These are phyloP conservation scores for Toxoplasma gondii DNA, from an alignment of 169 alveolate species.

Conservation along the genomic window DNA sequence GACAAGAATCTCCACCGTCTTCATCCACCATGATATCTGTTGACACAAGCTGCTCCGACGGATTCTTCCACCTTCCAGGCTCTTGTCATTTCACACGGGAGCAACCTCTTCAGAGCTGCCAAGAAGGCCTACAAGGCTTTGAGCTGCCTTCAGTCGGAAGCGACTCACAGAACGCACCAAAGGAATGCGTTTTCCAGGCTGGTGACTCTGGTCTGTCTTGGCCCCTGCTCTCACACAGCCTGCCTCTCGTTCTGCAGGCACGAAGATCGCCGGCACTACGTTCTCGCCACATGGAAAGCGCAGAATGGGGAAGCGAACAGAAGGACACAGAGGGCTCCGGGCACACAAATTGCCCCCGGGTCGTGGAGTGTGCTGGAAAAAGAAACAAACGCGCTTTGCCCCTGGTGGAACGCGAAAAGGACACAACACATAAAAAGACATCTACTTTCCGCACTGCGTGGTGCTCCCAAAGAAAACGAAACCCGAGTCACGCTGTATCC, in stretches of 20 bases:
- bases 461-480: too few relatives aligned
- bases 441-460: too few relatives aligned
- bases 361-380: background rate
- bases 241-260: background rate
- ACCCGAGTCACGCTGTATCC: too few relatives aligned
- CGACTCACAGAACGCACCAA: too few relatives aligned
- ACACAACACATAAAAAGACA: too few relatives aligned
- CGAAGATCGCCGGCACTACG: background rate
- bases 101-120: background rate
- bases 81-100: background rate
- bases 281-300: background rate
- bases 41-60: background rate
- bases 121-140: background rate
- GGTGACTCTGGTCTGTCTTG: too few relatives aligned
- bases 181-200: too few relatives aligned
- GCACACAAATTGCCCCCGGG: background rate
- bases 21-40: background rate
- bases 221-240: too few relatives aligned
- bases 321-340: background rate
- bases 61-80: background rate
- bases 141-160: too few relatives aligned
- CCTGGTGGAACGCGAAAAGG: too few relatives aligned
- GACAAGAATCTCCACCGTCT: background rate
- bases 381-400: background rate
- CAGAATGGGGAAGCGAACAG: background rate